Evolutionary conservation across 768 basidiomycete genomes (phyloP), one percentile per base, ranked within the genome.

Genomic region (Lepiota venenata): DNA sequence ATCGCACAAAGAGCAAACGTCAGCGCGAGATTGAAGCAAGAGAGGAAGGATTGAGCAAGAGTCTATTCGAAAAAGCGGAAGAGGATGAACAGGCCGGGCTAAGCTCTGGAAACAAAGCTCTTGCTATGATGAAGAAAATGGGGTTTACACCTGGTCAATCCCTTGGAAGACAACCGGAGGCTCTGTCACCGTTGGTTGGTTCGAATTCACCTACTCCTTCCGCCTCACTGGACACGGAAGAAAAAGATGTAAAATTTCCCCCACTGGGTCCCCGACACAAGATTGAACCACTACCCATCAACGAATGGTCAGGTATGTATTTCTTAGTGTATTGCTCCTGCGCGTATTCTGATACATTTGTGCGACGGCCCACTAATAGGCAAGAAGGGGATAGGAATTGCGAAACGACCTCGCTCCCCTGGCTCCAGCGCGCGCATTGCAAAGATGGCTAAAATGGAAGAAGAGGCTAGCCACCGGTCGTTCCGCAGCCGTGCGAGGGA

Each of bases 81-180:
- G 87, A 90, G 63, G 80, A 82, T 41, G 78, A 81, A 57, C 77
- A 77, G 56, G 73, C 71, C 42, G 83, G 80, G 5, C 63, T 74
- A 18, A 71, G 73, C 39, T 68, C 73, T 49, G 75, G 79, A 40
- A 92, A 81, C 73, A 93, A 92, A 66, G 92, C 91, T 7, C 72
- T 93, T 50, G 79, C 81, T 14, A 93, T 94, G 74, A 94, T 94
- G 92, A 83, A 88, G 80, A 93, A 89, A 72, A 93, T 93, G 92
- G 92, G 92, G 1, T 94, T 91, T 74, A 87, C 87, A 70, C 84
- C 88, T 2, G 92, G 92, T 14, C 83, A 92, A 66, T 76, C 88
- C 12, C 76, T 93, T 25, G 91, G 91, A 15, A 75, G 70, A 32
- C 53, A 27, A 40, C 39, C 37, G 18, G 37, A 39, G 5, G 16